Conservation (phyloP, 2,329 filamentous ascomycete genomes). For the Paracoccidioides lutzii region DNA sequence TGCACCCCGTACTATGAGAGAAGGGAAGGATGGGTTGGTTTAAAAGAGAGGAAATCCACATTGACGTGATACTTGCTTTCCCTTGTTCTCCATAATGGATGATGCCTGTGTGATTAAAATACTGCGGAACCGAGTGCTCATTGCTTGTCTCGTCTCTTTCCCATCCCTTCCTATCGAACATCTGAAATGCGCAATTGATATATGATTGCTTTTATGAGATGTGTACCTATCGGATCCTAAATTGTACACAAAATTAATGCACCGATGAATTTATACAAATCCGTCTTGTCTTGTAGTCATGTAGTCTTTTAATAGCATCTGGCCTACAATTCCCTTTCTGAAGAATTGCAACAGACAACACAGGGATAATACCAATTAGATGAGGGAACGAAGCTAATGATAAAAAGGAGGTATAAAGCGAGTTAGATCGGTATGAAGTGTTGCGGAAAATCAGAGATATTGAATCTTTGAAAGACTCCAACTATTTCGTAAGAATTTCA, state of each 20-base stretch:
- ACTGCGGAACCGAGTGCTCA: background rate
- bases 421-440: background rate
- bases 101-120: too few relatives aligned
- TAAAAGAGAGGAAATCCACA: too few relatives aligned
- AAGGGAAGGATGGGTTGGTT: too few relatives aligned
- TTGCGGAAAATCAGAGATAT: background rate
- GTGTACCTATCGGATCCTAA: background rate
- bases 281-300: too few relatives aligned
- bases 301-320: background rate
- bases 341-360: too few relatives aligned
- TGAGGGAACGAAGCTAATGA: background rate
- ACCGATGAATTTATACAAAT: background rate
- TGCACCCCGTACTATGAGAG: too few relatives aligned
- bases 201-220: background rate
- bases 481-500: background rate
- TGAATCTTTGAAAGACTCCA: background rate
- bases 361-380: background rate
- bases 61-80: too few relatives aligned
- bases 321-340: too few relatives aligned
- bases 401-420: background rate
- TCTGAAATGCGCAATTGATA: background rate
- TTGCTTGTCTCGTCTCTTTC: background rate
- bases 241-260: background rate
- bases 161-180: background rate
- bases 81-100: too few relatives aligned